Base-by-base conservation (phyloP, 2,329 filamentous ascomycete species). In the Ceratocystis ficicola region DNA sequence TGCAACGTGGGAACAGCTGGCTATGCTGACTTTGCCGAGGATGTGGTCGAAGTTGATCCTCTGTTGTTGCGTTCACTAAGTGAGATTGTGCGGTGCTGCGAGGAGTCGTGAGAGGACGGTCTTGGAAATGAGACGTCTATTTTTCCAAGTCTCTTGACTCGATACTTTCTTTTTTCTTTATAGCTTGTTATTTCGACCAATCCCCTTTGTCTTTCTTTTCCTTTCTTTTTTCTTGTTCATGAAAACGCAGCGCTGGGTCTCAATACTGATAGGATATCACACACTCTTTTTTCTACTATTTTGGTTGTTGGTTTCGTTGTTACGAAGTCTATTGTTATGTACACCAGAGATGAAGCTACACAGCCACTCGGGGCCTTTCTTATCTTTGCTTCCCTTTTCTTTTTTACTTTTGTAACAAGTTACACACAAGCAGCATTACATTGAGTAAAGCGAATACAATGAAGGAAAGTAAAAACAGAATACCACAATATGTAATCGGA, bases 41-140 rank as follows among this genome's bases (percentile, higher is more conserved):
- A 66, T 8, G 28, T 61, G 48, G 41, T 28, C 5, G 65, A 65
- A 28, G 60, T 68, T 30, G 67, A 68, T 44, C 41, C 60, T 20
- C 17, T 68, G 12, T 63, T 68, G 8, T 28, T 68, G 41, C 65
- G 65, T 20, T 67, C 65, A 17, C 62, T 68, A 22, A 61, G 65
- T 44, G 67, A 68, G 36, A 62, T 68, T 57, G 67, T 68, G n/a
- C 65, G 62, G 22, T 61, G 65, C 50, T 55, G 57, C 12, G 62
- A 66, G 44, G 67, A 66, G 55, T 50, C 61, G 50, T 59, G 28
- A 63, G 10, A 22, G 6, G 10, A 5, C n/a, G 7, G n/a, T 12
- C 25, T 52, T 22, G 2, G 10, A 15, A 15, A 5, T 6, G 1
- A 15, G 10, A 8, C 20, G 20, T 44, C 10, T 25, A 22, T 15